Evolutionary conservation across 345 rosid species (phyloP), one percentile per base, ranked within the genome.

Genomic region (Gossypium longicalyx): DNA sequence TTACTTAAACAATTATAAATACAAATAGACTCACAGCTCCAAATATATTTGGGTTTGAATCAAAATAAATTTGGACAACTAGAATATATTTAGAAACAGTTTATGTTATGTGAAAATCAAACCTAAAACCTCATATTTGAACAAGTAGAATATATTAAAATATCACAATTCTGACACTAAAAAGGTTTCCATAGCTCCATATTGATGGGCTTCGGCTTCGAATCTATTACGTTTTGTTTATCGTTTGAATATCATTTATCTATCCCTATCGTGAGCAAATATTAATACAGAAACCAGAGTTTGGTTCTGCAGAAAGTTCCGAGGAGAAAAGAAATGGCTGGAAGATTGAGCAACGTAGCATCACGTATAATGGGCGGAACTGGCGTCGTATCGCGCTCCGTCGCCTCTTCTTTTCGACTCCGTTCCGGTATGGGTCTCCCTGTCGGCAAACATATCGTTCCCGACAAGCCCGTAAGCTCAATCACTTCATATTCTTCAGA

Each of bases 361-460:
- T 89, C 98, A 48, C 80, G 83, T 80, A 88, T 93, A 86, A 87
- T 93, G 92, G 94, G 91, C 29, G 93, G 97, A 20, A 90, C 88
- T 86, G 91, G 97, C 80, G 77, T 91, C 52, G 89, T 91, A 22
- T 72, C 85, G 16, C 86, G 98, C 69, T 93, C 98, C 58, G 83
- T 82, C 72, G 86, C 85, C 15, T 88, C 97, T 71, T 90, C 96
- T 27, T 91, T 92, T 43, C 97, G 93, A 45, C 88, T 83, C 68
- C 94, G 97, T 38, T 83, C 98, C 77, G 99, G 99, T 63, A 89
- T 93, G 92, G 99, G 99, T 76, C 92, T 91, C 38, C 98, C 97
- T 22, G 94, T 89, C 72, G 98, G 99, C 62, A 91, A 87, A 75
- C 98, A 93, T 82, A 88, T 93, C 87, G 94, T 95, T 81, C 98